Base-by-base conservation (phyloP, 2,329 filamentous ascomycete species). In the Epichloe scottii region DNA sequence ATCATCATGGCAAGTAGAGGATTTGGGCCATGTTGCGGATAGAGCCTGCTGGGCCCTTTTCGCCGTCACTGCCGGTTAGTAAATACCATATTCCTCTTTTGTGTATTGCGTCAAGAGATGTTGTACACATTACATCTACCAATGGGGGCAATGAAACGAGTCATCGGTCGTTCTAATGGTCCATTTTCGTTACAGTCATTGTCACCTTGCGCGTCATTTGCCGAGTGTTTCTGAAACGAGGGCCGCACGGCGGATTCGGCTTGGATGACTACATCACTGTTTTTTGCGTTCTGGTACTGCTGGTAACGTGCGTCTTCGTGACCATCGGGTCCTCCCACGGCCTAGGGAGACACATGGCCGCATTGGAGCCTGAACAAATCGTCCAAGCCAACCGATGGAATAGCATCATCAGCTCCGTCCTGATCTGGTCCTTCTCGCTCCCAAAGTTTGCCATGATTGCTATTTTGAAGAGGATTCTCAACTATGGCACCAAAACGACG, bases 361-460 rank as follows among this genome's bases (percentile, higher is more conserved):
- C 51, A 2, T 34, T 57, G n/a, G 46, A 49, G 2, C 48, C 53
- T 1, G 45, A 50, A 2, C 38, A 55, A 6, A 43, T 56, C 8
- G 46, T 51, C 26, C 14, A 55, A 8, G 57, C 59, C 11, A 41
- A 59, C 5, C 59, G 56, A 40, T 62, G 58, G 57, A 62, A 61
- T 40, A 53, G 54, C 39, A 59, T 61, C 23, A 59, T 58, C 46
- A 60, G 56, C 52, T 55, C 56, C 8, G 54, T 62, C 15, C 48
- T 62, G 10, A 58, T 62, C 21, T 61, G 58, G 58, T 57, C 58
- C 3, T 61, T 62, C 42, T 61, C 59, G 4, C 51, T 62, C 1
- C 59, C 59, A 8, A 62, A 62, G 6, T 62, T 62, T 44, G 59
- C 59, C 46, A 57, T 62, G 26, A 55, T 62, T 34, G 59, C 59